A percentile compares a stretch with the other conserved stretches of the same genome.
Conservation (phyloP, 2,329 filamentous ascomycete species). For the Xylaria sp. region DNA sequence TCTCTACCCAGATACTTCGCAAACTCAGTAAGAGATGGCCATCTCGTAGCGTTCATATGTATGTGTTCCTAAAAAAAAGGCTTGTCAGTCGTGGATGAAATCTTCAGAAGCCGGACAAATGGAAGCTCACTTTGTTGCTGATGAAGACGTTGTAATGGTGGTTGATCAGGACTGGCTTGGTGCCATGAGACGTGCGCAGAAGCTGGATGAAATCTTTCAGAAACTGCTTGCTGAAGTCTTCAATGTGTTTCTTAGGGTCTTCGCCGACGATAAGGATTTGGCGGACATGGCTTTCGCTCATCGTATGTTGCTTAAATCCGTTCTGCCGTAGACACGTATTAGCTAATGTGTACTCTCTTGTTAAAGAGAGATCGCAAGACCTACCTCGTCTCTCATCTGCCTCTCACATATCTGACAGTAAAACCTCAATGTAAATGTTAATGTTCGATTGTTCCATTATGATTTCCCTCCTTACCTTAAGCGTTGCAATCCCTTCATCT, state of each 20-base stretch:
- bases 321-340: constrained; percentile 75
- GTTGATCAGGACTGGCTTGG: constrained; percentile 89
- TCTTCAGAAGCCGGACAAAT: background rate
- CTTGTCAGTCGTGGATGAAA: background rate
- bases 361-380: background rate
- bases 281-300: constrained; percentile 62
- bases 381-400: constrained; percentile 34
- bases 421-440: constrained; percentile 71
- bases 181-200: constrained; percentile 84
- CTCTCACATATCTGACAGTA: constrained; percentile 84
- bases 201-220: constrained; percentile 80
- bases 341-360: background rate
- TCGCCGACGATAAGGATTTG: constrained; percentile 89
- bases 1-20: constrained; percentile 87
- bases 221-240: constrained; percentile 85
- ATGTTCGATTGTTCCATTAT: too few relatives aligned
- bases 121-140: constrained; percentile 66
- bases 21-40: constrained; percentile 89
- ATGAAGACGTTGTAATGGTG: constrained; percentile 97
- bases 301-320: constrained; percentile 84
- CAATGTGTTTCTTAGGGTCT: constrained; percentile 84
- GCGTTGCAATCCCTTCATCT: constrained; percentile 79
- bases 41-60: constrained; percentile 94
- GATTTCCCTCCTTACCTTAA: constrained; percentile 66
- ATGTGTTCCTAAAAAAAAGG: constrained; percentile 68